Evolutionary conservation across 192 early-diverging fungal genomes (phyloP).

Genomic region (Backusella parvicylindrica): DNA sequence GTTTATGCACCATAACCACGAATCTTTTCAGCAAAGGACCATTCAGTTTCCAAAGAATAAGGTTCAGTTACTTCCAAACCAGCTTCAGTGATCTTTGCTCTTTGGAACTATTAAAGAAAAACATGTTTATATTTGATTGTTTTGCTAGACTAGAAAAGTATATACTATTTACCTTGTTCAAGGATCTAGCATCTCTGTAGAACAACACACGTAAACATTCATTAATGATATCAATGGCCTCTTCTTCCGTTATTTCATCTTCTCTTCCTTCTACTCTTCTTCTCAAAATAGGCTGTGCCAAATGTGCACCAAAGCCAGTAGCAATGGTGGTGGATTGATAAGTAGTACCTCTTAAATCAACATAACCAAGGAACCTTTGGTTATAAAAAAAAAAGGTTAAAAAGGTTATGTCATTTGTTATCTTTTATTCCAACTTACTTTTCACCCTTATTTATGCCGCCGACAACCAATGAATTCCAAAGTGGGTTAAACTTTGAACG

Average conservation of each 20-base stretch:
- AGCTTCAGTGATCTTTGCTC: conserved; percentile 80
- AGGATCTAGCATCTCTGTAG: conserved; percentile 90
- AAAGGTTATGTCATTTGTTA: too few relatives aligned
- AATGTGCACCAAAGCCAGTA: conserved; percentile 89
- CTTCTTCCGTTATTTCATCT: conserved; percentile 84
- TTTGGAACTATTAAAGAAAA: conserved; percentile 88
- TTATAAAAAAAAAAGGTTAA: not conserved
- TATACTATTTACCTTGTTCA: conserved; percentile 72
- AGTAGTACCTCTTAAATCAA: conserved; percentile 92
- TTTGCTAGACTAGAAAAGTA: not conserved
- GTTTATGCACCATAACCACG: conserved; percentile 71
- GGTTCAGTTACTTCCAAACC: conserved; percentile 87
- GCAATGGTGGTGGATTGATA: conserved; percentile 88
- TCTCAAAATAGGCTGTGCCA: conserved; percentile 90
- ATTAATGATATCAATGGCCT: conserved; percentile 81
- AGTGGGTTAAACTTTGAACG: conserved; percentile 88
- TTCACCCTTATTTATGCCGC: conserved; percentile 76
- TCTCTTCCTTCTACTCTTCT: conserved; percentile 86
- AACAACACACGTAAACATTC: conserved; percentile 90
- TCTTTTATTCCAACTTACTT: too few relatives aligned
- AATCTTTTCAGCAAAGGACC: conserved; percentile 82
- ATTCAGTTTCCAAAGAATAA: conserved; percentile 85
- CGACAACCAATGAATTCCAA: conserved; percentile 95
- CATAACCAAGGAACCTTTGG: conserved; percentile 78
- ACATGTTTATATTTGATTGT: too few relatives aligned